These are phyloP conservation scores for Naganishia cerealis DNA, from an alignment of 1,284 basidiomycete genomes.

Conservation along the genomic window DNA sequence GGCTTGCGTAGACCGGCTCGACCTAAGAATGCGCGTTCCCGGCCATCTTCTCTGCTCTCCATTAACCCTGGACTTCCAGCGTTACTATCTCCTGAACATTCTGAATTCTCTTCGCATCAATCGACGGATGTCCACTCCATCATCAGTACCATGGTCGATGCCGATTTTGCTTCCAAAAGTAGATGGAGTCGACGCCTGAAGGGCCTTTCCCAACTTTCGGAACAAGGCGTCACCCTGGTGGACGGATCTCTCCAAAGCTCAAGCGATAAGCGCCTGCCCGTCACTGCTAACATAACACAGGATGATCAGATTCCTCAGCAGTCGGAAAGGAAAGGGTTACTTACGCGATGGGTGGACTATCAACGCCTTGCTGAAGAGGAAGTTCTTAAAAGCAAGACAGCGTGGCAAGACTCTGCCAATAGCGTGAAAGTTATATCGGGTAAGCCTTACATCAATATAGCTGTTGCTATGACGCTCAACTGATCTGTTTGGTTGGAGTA, in stretches of 20 bases:
- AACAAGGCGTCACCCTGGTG: neutral
- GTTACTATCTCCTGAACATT: neutral
- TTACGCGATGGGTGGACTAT: constrained; percentile 14
- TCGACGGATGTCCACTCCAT: constrained; percentile 28
- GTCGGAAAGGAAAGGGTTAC: neutral
- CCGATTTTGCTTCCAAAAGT: neutral
- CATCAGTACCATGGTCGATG: constrained; percentile 30
- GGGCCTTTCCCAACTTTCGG: constrained; percentile 7
- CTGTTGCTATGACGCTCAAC: neutral
- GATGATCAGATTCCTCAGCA: neutral
- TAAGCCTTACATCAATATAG: neutral
- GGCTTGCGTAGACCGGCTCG: constrained; percentile 6
- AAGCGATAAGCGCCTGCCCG: neutral
- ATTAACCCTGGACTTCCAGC: constrained; percentile 3
- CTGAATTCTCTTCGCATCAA: constrained; percentile 4
- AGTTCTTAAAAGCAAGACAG: constrained; percentile 10
- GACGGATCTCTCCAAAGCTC: neutral
- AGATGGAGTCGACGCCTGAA: constrained; percentile 17
- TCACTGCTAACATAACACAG: neutral
- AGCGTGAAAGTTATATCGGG: constrained; percentile 24
- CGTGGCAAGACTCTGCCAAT: constrained; percentile 27
- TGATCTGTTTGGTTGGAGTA: neutral
- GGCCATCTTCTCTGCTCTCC: constrained; percentile 14
- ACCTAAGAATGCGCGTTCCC: neutral
- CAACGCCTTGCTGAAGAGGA: constrained; percentile 26